These are phyloP conservation scores for Talaromyces sp. DNA, from an alignment of 2,329 filamentous ascomycete genomes.

Conservation along the genomic window DNA sequence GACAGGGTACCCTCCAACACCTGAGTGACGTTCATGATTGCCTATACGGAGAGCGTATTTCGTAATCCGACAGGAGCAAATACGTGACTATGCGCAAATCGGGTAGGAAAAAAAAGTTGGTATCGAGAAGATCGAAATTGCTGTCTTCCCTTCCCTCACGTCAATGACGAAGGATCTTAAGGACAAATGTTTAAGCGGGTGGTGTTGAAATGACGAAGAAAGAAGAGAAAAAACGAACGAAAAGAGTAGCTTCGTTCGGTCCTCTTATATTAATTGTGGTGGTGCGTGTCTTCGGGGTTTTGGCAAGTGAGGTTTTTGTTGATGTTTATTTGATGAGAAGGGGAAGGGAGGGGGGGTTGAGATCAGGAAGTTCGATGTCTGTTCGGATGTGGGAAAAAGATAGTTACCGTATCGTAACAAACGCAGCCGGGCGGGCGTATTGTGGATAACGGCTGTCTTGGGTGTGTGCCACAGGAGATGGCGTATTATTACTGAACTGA, in stretches of 20 bases:
- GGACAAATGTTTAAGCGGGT: constrained; percentile 18
- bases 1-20: constrained; percentile 97
- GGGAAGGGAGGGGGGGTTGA: constrained; percentile 1
- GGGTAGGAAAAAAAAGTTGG: constrained; percentile 16
- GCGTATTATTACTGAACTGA: background rate
- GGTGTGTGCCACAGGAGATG: background rate
- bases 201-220: constrained; percentile 8
- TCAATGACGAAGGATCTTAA: constrained; percentile 13
- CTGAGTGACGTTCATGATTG: constrained; percentile 92
- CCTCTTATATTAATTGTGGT: background rate
- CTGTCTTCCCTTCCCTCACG: constrained; percentile 3
- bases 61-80: background rate
- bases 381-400: constrained; percentile 16
- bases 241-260: background rate
- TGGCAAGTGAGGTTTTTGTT: background rate
- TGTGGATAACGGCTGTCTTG: constrained; percentile 5
- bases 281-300: background rate
- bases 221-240: background rate
- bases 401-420: constrained; percentile 6
- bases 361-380: constrained; percentile 9
- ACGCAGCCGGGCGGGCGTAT: background rate
- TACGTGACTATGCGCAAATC: constrained; percentile 14
- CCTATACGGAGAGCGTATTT: constrained; percentile 14
- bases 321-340: constrained; percentile 2
- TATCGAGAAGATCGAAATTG: background rate